Evolutionary conservation across 441 rosid genomes (phyloP).

Genomic region (Theobroma grandiflorum): DNA sequence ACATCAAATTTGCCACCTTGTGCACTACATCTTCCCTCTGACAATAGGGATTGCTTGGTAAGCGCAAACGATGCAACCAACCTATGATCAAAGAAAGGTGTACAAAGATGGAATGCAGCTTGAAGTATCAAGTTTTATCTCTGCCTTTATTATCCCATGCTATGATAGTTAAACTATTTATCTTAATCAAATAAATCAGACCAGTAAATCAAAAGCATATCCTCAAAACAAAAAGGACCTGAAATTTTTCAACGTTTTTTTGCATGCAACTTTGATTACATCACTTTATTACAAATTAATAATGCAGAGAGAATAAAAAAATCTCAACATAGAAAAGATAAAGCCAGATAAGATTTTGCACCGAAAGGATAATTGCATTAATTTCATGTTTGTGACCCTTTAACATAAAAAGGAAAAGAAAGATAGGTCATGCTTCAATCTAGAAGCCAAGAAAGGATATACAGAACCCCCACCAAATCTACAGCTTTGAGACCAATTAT

Average conservation of each 20-base stretch:
- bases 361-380: slow-evolving; percentile 2
- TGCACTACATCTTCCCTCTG: background rate
- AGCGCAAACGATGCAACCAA: background rate
- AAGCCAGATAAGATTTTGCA: slow-evolving; percentile 5
- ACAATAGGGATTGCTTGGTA: background rate
- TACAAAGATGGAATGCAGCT: background rate
- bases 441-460: background rate
- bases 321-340: background rate
- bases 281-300: background rate
- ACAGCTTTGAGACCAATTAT: background rate
- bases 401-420: background rate
- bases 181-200: background rate
- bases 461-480: background rate
- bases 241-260: background rate
- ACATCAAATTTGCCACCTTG: background rate
- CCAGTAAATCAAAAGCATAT: background rate
- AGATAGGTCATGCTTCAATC: background rate
- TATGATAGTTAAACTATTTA: slow-evolving; percentile 1
- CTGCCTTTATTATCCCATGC: background rate
- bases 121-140: background rate
- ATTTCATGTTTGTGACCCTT: background rate
- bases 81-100: background rate
- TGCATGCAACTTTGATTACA: background rate
- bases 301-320: background rate
- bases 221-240: background rate